These are phyloP conservation scores for Raddia distichophylla DNA, from an alignment of 176 grass and related monocot genomes.

Conservation along the genomic window DNA sequence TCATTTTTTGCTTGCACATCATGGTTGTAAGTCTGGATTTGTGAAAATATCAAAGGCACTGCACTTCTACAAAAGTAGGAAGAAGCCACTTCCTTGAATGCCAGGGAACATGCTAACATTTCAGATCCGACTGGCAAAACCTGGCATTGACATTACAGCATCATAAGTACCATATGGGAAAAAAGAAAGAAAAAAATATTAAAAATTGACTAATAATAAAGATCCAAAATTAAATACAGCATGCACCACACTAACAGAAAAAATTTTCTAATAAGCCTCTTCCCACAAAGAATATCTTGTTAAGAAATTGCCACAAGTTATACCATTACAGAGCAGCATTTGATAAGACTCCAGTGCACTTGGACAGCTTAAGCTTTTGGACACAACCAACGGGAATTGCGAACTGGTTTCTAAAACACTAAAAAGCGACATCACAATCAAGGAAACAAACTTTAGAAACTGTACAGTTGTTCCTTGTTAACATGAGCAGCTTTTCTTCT, in stretches of 20 bases:
- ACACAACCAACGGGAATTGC: not conserved
- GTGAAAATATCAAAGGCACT: conserved; percentile 51
- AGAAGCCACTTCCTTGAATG: conserved; percentile 78
- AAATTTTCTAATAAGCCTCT: conserved; percentile 1
- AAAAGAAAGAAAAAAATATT: conserved; percentile 20
- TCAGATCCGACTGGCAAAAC: conserved; percentile 75
- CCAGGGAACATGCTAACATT: conserved; percentile 75
- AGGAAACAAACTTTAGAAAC: not conserved
- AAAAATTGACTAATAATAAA: conserved; percentile 4
- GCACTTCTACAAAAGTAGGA: conserved; percentile 61
- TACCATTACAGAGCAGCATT: not conserved
- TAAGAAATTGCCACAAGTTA: not conserved
- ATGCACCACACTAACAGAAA: not conserved
- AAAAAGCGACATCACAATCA: not conserved
- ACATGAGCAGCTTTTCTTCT: not conserved
- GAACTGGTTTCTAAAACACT: conserved; percentile 12
- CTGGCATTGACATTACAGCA: conserved; percentile 49
- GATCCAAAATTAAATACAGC: conserved; percentile 15
- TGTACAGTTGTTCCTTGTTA: not conserved
- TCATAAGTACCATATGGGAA: not conserved
- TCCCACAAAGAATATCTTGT: conserved; percentile 7
- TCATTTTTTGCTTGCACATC: conserved; percentile 37
- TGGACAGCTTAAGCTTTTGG: not conserved
- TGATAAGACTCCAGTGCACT: conserved; percentile 14
- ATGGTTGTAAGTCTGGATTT: conserved; percentile 41